Conservation (phyloP, 2,329 filamentous ascomycete genomes). For the Alternaria tenuissima region DNA sequence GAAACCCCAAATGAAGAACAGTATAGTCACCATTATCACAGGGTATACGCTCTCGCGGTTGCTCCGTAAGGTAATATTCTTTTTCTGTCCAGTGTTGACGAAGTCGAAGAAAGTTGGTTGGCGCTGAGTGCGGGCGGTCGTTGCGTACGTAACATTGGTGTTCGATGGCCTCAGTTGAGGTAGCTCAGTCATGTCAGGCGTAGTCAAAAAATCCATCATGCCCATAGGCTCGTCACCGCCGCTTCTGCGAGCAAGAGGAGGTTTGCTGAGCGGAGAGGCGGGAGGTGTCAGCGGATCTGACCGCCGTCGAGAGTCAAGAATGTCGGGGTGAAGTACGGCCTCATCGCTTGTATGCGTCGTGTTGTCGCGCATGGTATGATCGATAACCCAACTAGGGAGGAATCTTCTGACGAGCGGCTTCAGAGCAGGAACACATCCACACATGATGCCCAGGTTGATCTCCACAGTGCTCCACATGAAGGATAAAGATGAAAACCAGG, state of each 20-base stretch:
- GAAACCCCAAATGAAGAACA: constrained; percentile 91
- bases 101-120: constrained; percentile 74
- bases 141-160: constrained; percentile 43
- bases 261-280: constrained; percentile 35
- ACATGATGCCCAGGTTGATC: constrained; percentile 88
- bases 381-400: constrained; percentile 64
- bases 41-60: constrained; percentile 73
- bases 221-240: constrained; percentile 47
- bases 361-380: constrained; percentile 48
- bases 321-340: constrained; percentile 34
- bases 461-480: constrained; percentile 96
- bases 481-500: constrained; percentile 79
- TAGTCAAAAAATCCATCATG: constrained; percentile 64
- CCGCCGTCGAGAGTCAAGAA: constrained; percentile 29
- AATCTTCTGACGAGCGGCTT: constrained; percentile 81
- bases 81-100: constrained; percentile 71
- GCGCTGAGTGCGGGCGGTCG: constrained; percentile 33
- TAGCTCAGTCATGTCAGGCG: constrained; percentile 54
- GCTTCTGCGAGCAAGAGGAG: constrained; percentile 27
- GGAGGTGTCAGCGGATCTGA: constrained; percentile 34
- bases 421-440: constrained; percentile 88
- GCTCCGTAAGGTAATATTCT: constrained; percentile 73
- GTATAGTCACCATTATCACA: constrained; percentile 75
- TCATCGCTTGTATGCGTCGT: constrained; percentile 42
- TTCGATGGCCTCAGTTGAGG: constrained; percentile 47